These are phyloP conservation scores for slime mould (Dictyostelium discoideum) DNA, from an alignment of 78 protist genomes.

Conservation along the genomic window dicty_2.7 NC_007088.5:7943001-7943500, in stretches of 20 bases:
- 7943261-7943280: conserved; percentile 8
- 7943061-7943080: not conserved
- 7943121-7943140: not conserved
- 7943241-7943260: not conserved
- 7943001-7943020: not conserved
- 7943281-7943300: not conserved
- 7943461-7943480: not conserved
- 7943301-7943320: not conserved
- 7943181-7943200: not conserved
- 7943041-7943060: not conserved
- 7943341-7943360: not conserved
- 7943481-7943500: not conserved
- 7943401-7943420: too few species aligned
- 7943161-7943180: too few species aligned
- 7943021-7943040: not conserved
- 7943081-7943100: not conserved
- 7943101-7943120: not conserved
- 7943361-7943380: not conserved
- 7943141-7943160: not conserved
- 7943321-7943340: not conserved
- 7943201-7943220: too few species aligned
- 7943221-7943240: not conserved
- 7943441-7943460: not conserved
- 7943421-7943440: not conserved
- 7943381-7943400: not conserved